Base-by-base conservation (phyloP, 2,329 filamentous ascomycete genomes). In the Colletotrichum sp. region DNA sequence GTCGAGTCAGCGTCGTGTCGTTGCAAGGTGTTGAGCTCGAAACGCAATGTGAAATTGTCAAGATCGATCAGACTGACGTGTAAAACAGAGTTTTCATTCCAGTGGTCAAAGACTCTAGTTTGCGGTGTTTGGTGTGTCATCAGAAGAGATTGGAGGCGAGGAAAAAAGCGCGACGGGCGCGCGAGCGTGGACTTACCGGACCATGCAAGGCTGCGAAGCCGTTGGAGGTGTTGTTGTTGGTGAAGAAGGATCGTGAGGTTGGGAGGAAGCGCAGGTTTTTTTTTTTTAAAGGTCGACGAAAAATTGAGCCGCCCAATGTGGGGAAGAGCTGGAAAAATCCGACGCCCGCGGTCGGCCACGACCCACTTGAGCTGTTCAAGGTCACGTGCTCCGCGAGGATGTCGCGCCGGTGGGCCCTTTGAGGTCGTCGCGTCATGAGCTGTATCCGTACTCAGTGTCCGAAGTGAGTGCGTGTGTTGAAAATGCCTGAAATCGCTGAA, bases 51-150 rank as follows among this genome's bases (percentile, higher is more conserved):
- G 13, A 16, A 58, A 21, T 58, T 56, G 30, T 66, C 60, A 71
- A 81, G 78, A 78, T 83, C 83, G 85, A 89, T 97, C 95, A 97
- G 95, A 95, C 95, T 97, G 95, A 97, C 94, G 94, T 96, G 93
- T 91, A 93, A 95, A 92, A 91, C 89, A 84, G 85, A 92, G 85
- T 93, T 96, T 96, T 96, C 94, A 96, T 93, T 90, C 92, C 89
- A 84, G 84, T 88, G 94, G 93, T 97, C 95, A 97, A 97, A 97
- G 95, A 97, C 95, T 97, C 95, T 97, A 97, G 94, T 96, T 96
- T 93, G 86, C 91, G 94, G 94, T 95, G 93, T 91, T 89, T 88
- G 89, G 21, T 85, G 87, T 95, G 93, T 96, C 95, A 96, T 96
- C 95, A 95, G 84, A 86, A 86, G 88, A 83, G 79, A 77, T 76